Evolutionary conservation across 1,139 yeast species (phyloP), one percentile per base, ranked within the genome.

Genomic region (Diutina neorugosa): DNA sequence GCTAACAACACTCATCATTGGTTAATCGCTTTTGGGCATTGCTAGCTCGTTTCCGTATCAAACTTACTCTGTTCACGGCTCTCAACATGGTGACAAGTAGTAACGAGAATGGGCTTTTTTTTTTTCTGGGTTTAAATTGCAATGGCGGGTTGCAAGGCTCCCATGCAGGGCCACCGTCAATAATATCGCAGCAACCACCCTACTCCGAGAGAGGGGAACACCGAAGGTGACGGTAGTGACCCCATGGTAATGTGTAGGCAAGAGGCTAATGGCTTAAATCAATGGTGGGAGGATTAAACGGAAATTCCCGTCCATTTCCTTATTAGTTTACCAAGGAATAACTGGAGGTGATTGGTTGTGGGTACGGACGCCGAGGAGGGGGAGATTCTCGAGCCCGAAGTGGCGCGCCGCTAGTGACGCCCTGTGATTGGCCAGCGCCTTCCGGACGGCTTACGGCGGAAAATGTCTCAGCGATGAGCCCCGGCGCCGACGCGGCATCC

Each of bases 51-150:
- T 42, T 3, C 5, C 23, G 12, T 9, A 9, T 11, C 16, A 7
- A 14, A 44, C 48, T 44, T 44, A 44, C 48, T 44, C 34, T 44
- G 48, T 44, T 44, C 31, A 44, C 48, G 21, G 48, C 34, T 44
- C 48, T 44, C 48, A 44, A 44, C 48, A 44, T 44, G 34, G 14
- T 23, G 20, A 16, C 18, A 21, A 44, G 19, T n/a, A 19, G 43
- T 16, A 16, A 40, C 20, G 20, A 18, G 43, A 40, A 40, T 44
- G 34, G n/a, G 48, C 7, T 11, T 44, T 44, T 44, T 44, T 44
- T 44, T 44, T 44, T 44, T 23, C 21, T 14, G n/a, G 43, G 43
- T 21, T 18, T 44, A 44, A 21, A 44, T 44, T 44, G 34, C 43
- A 40, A 40, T 40, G 43, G 43, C 18, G 20, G 20, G 43, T 31